Percentiles rank a stretch among this genome's conserved stretches.
Conservation (phyloP, 225 moss, liverwort and hornwort species). For the Bryoerythrophyllum caledonicum region DNA sequence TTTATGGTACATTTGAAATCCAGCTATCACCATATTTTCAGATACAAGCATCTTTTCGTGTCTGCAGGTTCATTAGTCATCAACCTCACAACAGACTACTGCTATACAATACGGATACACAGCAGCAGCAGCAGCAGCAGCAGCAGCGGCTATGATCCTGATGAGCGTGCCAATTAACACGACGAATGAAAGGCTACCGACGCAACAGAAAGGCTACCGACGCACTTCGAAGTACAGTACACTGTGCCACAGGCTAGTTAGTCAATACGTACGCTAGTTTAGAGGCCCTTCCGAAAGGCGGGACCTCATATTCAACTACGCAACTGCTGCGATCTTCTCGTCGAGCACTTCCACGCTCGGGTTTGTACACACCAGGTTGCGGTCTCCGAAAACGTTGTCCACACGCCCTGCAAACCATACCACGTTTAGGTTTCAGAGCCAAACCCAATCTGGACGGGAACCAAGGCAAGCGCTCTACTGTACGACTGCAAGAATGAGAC, state of each 20-base stretch:
- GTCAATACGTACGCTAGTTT: conserved; percentile 27
- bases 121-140: not conserved
- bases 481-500: not conserved
- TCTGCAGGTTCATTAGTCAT: too few relatives aligned
- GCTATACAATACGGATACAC: conserved; percentile 13
- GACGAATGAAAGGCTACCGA: conserved; percentile 3
- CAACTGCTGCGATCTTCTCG: conserved; percentile 73
- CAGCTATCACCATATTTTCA: conserved; percentile 19
- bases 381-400: conserved; percentile 94
- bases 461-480: too few relatives aligned
- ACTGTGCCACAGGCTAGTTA: conserved; percentile 21
- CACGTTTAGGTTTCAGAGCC: conserved; percentile 12
- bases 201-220: conserved; percentile 20
- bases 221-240: conserved; percentile 27
- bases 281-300: conserved; percentile 16
- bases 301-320: conserved; percentile 24
- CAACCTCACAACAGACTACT: not conserved
- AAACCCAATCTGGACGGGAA: not conserved
- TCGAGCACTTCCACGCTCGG: conserved; percentile 69
- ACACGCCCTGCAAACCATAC: conserved; percentile 65
- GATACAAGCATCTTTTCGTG: conserved; percentile 3
- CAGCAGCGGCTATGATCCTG: conserved; percentile 20
- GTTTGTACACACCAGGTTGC: conserved; percentile 90
- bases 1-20: conserved; percentile 21
- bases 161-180: conserved; percentile 15